Percentiles rank a stretch among this genome's conserved stretches.
These are phyloP conservation scores for Microthlaspi erraticum DNA, from an alignment of 345 rosid genomes.

Conservation along the genomic window DNA sequence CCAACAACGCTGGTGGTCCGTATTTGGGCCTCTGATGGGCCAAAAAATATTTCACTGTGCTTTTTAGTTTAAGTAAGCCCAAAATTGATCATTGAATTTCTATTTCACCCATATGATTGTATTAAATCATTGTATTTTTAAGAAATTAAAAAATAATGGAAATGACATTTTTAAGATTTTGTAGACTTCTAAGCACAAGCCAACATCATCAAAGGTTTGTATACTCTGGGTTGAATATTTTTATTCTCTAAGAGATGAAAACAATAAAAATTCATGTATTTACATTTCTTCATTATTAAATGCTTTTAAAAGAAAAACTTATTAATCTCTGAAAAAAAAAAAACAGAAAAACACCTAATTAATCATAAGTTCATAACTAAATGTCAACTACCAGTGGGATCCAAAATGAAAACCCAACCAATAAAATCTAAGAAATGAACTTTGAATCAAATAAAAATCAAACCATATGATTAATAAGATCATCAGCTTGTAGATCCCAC, in stretches of 20 bases:
- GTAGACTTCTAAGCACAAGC: background rate
- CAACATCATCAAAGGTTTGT: background rate
- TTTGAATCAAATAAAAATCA: conserved; percentile 29
- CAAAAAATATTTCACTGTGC: too few species aligned
- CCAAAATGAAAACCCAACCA: conserved; percentile 16
- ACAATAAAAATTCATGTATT: background rate
- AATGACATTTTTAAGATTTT: too few species aligned
- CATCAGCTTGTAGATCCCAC: conserved; percentile 86
- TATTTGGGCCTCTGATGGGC: conserved; percentile 28
- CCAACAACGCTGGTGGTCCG: background rate
- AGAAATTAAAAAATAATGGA: too few species aligned
- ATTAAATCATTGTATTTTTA: too few species aligned
- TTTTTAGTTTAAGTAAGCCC: background rate
- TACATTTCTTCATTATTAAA: conserved; percentile 12
- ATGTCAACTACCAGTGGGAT: conserved; percentile 24
- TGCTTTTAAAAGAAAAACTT: conserved; percentile 23
- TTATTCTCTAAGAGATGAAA: background rate
- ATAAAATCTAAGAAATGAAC: conserved; percentile 11
- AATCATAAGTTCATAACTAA: conserved; percentile 36
- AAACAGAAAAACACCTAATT: conserved; percentile 21
- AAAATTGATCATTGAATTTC: background rate
- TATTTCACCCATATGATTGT: background rate
- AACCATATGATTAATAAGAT: conserved; percentile 68
- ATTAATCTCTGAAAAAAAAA: conserved; percentile 30
- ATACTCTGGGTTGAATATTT: background rate